Evolutionary conservation across 2,329 filamentous ascomycete species (phyloP).

Genomic region (Cryphonectria carpinicola): DNA sequence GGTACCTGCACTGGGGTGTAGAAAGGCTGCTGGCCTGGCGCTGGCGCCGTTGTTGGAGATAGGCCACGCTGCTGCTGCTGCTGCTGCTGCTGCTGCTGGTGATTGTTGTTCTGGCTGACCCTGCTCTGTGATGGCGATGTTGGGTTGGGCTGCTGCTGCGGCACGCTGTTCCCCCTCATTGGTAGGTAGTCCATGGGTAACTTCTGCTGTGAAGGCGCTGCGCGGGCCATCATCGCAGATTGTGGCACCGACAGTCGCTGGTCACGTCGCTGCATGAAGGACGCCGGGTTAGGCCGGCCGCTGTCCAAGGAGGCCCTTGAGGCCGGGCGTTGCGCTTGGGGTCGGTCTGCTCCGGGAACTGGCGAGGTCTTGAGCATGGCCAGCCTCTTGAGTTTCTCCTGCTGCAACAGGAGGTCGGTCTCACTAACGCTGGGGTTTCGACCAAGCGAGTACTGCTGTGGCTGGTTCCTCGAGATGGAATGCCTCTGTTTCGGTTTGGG

Average conservation of each 20-base stretch:
- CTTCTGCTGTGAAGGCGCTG: conserved; percentile 40
- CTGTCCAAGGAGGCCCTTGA: conserved; percentile 56
- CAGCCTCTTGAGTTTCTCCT: conserved; percentile 62
- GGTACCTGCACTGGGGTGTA: conserved; percentile 40
- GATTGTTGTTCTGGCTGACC: conserved; percentile 39
- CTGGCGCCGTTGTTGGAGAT: conserved; percentile 29
- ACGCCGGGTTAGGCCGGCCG: conserved; percentile 38
- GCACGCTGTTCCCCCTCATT: conserved; percentile 48
- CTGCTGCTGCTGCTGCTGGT: too few species aligned
- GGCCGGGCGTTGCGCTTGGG: conserved; percentile 46
- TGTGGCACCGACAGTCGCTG: conserved; percentile 55
- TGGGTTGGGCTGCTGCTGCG: conserved; percentile 48
- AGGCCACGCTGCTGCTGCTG: conserved; percentile 38
- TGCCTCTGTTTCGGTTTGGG: conserved; percentile 43
- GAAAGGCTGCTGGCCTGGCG: conserved; percentile 36
- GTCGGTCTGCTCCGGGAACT: conserved; percentile 31
- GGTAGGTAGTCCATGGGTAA: conserved; percentile 64
- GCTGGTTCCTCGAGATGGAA: conserved; percentile 15
- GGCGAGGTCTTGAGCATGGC: conserved; percentile 50
- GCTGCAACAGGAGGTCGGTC: conserved; percentile 56
- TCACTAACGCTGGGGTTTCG: conserved; percentile 55
- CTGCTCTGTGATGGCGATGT: conserved; percentile 52
- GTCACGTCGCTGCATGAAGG: conserved; percentile 46
- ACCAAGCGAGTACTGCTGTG: conserved; percentile 41
- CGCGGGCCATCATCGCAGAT: conserved; percentile 43